Conservation (phyloP, 83 land plant species). For the Picea abies region DNA sequence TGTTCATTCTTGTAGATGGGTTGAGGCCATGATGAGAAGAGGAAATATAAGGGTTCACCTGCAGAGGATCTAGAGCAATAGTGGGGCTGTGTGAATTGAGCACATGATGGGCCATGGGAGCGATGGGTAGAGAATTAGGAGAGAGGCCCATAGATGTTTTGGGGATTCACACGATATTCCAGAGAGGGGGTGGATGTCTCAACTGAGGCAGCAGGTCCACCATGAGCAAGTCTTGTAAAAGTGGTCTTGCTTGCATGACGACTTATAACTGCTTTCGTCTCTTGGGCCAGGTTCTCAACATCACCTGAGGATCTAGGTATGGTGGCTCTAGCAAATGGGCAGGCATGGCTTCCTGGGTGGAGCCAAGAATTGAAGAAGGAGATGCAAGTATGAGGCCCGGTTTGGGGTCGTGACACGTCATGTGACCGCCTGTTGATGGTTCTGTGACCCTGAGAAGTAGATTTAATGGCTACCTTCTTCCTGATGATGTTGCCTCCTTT, state of each 20-base stretch:
- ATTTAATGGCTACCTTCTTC: slow-evolving; percentile 4
- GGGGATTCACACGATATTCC: slow-evolving; percentile 38
- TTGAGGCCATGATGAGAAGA: no score
- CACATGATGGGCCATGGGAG: no score
- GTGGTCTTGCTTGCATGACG: slow-evolving; percentile 22
- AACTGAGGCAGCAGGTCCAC: slow-evolving; percentile 18
- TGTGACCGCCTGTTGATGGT: neutral
- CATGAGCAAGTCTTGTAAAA: slow-evolving; percentile 18
- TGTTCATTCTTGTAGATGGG: no score
- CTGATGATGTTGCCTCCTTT: neutral
- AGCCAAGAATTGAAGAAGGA: neutral
- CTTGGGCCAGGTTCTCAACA: slow-evolving; percentile 13
- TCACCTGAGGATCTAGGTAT: neutral
- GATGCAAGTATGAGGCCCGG: neutral
- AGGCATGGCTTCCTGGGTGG: neutral
- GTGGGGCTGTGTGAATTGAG: no score
- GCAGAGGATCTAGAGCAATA: no score
- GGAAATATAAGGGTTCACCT: no score
- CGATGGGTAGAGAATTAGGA: no score
- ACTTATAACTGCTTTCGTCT: slow-evolving; percentile 20
- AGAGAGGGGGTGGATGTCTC: slow-evolving; percentile 29
- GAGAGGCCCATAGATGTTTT: neutral
- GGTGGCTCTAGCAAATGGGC: neutral
- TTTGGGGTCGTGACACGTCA: neutral
- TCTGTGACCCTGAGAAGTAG: neutral